Base-by-base conservation (phyloP, 371 early-diverging fungal genomes). In the Chytridium lagenaria region DNA sequence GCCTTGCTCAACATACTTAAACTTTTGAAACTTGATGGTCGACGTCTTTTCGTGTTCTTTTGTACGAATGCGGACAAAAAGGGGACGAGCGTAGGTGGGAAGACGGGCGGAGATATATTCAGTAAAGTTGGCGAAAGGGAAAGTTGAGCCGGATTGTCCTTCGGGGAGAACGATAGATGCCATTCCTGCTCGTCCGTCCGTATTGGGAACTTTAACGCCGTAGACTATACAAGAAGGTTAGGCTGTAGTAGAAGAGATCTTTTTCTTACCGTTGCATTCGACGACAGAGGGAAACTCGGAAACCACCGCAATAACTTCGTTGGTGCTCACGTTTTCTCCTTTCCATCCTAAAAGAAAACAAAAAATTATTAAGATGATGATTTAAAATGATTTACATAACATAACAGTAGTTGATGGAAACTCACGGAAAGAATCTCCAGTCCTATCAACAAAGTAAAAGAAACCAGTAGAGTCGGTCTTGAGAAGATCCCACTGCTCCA, bases 151-250 rank as follows among this genome's bases (percentile, higher is more conserved):
- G 2, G 38, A 19, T 16, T 22, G 10, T 5, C 40, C 44, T 19
- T 38, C 44, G 2, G 66, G 44, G n/a, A 66, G 19, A 10, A 38
- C 50, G 30, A 92, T 72, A 1, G 90, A 90, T 22, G 90, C 92
- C 92, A 92, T 92, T 39, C 91, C 91, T 3, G 91, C 92, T 39
- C 89, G 82, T n/a, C 92, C 92, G 73, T 90, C 90, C n/a, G 71
- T 57, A 37, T 76, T 71, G 16, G 80, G 80, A 37, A 82, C 75
- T 12, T 50, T 37, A 19, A 82, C 75, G n/a, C 82, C 82, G 50
- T 82, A 82, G 0, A 82, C 73, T 73, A n/a, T 15, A 39, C 7
- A 7, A 50, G 34, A 63, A 37, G n/a, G 7, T 70, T 7, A 30
- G 23, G 5, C 12, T 34, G 3, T 16, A 83, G 33, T 12, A 34